Evolutionary conservation across 2,329 filamentous ascomycete species (phyloP).

Genomic region (Akanthomyces dipterigenus): DNA sequence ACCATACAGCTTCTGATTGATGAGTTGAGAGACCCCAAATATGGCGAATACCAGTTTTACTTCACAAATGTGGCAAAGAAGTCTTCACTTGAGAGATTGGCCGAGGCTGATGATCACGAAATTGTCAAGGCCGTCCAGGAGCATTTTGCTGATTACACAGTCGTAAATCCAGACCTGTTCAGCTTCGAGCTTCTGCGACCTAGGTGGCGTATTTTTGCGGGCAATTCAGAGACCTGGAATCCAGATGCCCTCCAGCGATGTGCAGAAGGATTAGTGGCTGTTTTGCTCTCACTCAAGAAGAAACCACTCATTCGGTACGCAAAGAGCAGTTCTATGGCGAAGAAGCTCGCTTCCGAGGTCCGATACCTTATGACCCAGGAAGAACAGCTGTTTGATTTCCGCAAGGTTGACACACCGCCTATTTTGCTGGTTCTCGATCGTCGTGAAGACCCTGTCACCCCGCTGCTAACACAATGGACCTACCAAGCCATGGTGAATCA

Average conservation of each 20-base stretch:
- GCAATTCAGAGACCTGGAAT: constrained; percentile 82
- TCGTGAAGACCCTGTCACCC: constrained; percentile 90
- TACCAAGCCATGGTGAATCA: constrained; percentile 99
- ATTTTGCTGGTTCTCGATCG: constrained; percentile 87
- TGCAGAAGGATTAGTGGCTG: constrained; percentile 78
- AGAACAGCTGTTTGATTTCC: constrained; percentile 92
- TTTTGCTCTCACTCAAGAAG: constrained; percentile 88
- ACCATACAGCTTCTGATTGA: constrained; percentile 93
- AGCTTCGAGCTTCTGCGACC: constrained; percentile 69
- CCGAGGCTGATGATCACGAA: constrained; percentile 95
- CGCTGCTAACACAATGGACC: constrained; percentile 93
- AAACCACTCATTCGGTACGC: constrained; percentile 91
- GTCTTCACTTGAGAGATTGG: constrained; percentile 85
- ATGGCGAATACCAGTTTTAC: constrained; percentile 94
- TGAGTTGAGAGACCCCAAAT: constrained; percentile 91
- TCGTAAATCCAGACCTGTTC: constrained; percentile 91
- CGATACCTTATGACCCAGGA: constrained; percentile 92
- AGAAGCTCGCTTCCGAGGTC: constrained; percentile 89
- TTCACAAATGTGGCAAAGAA: constrained; percentile 98
- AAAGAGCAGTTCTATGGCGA: constrained; percentile 81
- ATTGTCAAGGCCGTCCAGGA: constrained; percentile 92
- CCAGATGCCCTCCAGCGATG: constrained; percentile 78
- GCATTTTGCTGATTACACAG: constrained; percentile 92
- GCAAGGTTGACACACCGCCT: constrained; percentile 88
- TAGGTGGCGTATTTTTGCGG: constrained; percentile 71